phyloP scores from a whole-genome alignment of 257 asterid genomes.

The Solanum gracilifrons region DNA sequence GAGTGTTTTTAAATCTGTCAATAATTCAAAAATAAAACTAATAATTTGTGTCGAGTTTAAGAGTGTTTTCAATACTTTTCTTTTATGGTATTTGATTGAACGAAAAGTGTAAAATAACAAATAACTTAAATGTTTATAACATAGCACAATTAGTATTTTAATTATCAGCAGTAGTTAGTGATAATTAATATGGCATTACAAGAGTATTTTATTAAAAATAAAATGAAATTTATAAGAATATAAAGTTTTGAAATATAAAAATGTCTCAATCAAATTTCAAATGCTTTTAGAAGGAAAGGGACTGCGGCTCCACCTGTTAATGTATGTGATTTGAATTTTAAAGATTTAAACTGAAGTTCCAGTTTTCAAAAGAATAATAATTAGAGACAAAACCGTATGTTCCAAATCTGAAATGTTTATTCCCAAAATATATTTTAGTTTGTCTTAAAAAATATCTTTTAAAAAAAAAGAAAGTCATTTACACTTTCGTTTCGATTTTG shows the following conservation, averaged over 20 bases:
- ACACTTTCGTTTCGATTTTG: too few relatives aligned
- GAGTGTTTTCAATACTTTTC: too few relatives aligned
- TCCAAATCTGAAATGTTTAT: background rate
- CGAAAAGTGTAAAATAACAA: background rate
- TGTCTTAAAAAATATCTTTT: background rate
- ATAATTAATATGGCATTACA: background rate
- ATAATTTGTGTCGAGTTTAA: too few relatives aligned
- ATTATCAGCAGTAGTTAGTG: background rate
- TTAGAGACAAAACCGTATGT: background rate
- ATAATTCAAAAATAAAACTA: too few relatives aligned
- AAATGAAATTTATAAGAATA: background rate
- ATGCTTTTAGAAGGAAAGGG: background rate
- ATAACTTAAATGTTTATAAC: background rate
- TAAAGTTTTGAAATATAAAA: background rate
- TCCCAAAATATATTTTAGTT: background rate
- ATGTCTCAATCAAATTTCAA: background rate
- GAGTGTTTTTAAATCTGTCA: too few relatives aligned
- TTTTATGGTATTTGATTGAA: background rate
- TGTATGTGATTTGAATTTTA: background rate
- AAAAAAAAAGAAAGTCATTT: background rate
- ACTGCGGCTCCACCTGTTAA: background rate
- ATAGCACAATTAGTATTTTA: background rate
- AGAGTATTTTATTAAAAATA: background rate
- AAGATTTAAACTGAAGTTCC: background rate
- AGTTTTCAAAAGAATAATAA: background rate